Evolutionary conservation across 306 rosid genomes (phyloP).

Genomic region (Cicer pinnatifidum): DNA sequence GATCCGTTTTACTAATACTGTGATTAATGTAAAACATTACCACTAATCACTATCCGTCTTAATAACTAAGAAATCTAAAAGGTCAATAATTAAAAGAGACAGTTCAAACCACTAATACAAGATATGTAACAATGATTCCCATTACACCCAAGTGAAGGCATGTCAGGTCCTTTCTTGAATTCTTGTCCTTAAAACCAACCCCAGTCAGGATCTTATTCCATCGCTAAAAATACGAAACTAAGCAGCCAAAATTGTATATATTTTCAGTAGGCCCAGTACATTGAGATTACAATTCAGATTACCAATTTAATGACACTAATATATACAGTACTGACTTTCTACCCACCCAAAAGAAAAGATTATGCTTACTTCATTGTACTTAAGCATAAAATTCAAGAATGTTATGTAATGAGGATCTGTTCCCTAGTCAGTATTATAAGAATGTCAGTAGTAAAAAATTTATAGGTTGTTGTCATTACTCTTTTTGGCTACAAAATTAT

Average conservation of each 20-base stretch:
- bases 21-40: neutral
- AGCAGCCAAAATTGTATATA: neutral
- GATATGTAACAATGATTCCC: constrained; percentile 10
- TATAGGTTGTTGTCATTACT: neutral
- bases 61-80: constrained; percentile 11
- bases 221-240: constrained; percentile 10
- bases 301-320: constrained; percentile 27
- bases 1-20: constrained; percentile 2
- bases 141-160: constrained; percentile 7
- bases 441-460: constrained; percentile 27
- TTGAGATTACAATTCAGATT: constrained; percentile 15
- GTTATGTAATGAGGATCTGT: constrained; percentile 1
- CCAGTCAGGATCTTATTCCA: constrained; percentile 10
- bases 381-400: constrained; percentile 11
- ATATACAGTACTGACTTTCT: neutral
- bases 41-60: constrained; percentile 1
- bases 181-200: constrained; percentile 28
- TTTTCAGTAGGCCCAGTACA: constrained; percentile 1
- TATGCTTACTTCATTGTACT: neutral
- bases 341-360: constrained; percentile 16
- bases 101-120: constrained; percentile 21
- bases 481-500: neutral
- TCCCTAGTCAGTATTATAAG: constrained; percentile 16
- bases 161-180: neutral
- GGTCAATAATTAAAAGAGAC: constrained; percentile 19